phyloP scores from a whole-genome alignment of 2,329 filamentous ascomycete species.

The Aphanoascus verrucosus region DNA sequence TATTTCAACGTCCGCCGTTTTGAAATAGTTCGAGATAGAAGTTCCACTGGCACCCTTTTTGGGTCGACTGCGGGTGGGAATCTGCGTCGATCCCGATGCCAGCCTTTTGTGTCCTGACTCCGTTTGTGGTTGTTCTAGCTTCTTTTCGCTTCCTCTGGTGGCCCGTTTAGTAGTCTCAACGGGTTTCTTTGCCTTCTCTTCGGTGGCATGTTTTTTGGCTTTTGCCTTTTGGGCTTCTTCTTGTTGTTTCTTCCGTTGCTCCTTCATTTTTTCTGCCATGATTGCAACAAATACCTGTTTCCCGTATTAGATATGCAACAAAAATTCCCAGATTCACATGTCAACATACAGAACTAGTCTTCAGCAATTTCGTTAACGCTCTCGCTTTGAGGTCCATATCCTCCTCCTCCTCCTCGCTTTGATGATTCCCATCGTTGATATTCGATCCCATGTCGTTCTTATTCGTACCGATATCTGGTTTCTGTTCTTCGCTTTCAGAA shows the following conservation, averaged over 20 bases:
- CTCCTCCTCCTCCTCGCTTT: conserved; percentile 24
- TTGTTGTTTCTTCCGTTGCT: conserved; percentile 34
- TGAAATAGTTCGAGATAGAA: conserved; percentile 51
- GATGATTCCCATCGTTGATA: background rate
- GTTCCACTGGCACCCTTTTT: conserved; percentile 24
- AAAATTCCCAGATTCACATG: background rate
- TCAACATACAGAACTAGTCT: conserved; percentile 34
- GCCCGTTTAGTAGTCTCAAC: conserved; percentile 21
- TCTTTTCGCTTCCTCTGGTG: conserved; percentile 25
- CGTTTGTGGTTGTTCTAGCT: conserved; percentile 14
- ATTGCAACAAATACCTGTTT: conserved; percentile 39
- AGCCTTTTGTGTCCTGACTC: conserved; percentile 12
- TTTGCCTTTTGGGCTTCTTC: conserved; percentile 33
- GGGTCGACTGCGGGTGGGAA: conserved; percentile 22
- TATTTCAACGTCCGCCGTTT: conserved; percentile 47
- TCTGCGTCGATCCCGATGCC: conserved; percentile 10
- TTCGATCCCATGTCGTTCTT: background rate
- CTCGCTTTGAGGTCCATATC: conserved; percentile 37
- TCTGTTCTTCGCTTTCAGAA: background rate
- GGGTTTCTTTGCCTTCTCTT: conserved; percentile 19
- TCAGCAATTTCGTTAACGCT: conserved; percentile 36
- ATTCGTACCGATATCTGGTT: background rate
- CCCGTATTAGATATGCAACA: background rate
- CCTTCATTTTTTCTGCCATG: conserved; percentile 42
- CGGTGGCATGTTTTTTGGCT: conserved; percentile 24